These are phyloP conservation scores for Aulographum hederae DNA, from an alignment of 2,329 filamentous ascomycete species.

Conservation along the genomic window DNA sequence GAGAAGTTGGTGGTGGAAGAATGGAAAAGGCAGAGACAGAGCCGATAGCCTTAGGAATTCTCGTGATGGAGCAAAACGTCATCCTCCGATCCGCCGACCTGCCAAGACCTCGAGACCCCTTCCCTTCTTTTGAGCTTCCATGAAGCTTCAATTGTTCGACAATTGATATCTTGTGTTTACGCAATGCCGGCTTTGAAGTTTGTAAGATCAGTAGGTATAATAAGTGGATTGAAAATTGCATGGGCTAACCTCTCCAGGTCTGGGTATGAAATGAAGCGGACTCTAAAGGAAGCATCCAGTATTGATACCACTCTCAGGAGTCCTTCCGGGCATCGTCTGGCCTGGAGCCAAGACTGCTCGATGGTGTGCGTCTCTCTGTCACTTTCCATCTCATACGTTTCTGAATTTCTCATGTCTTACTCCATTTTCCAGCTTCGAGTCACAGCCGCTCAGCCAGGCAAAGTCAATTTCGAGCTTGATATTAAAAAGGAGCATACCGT, in stretches of 20 bases:
- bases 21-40: no score
- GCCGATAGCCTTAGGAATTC: no score
- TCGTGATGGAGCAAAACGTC: no score
- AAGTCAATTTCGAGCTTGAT: conserved; percentile 58
- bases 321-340: conserved; percentile 77
- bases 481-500: conserved; percentile 62
- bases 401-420: background rate
- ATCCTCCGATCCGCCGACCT: no score
- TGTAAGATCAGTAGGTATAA: conserved; percentile 47
- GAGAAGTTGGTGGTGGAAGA: no score
- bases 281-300: conserved; percentile 3
- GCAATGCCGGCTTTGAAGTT: conserved; percentile 32
- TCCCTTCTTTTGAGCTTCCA: no score
- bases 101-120: no score
- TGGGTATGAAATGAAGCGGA: background rate
- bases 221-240: no score
- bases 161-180: no score
- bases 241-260: conserved; percentile 13
- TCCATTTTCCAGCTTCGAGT: conserved; percentile 39
- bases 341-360: conserved; percentile 48
- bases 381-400: background rate
- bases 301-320: conserved; percentile 51
- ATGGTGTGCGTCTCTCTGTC: conserved; percentile 16
- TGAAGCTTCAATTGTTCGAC: no score
- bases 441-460: conserved; percentile 43